Evolutionary conservation across 345 rosid species (phyloP).

Genomic region (Cardiospermum halicacabum): DNA sequence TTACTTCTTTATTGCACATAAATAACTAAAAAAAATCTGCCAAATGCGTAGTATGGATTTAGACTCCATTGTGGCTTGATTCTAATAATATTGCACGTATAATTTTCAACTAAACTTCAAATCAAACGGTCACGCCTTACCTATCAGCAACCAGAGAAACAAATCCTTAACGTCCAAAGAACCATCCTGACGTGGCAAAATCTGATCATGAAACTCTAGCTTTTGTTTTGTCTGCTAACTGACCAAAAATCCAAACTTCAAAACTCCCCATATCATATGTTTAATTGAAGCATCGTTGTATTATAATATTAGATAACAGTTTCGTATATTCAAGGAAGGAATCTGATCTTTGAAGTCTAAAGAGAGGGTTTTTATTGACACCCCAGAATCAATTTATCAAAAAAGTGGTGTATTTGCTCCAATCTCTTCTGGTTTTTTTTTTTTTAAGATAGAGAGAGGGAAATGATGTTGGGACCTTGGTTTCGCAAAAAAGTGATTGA

Average conservation of each 20-base stretch:
- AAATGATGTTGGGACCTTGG: constrained; percentile 39
- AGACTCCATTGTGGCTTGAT: too few relatives aligned
- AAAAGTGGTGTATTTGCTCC: background rate
- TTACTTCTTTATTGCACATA: too few relatives aligned
- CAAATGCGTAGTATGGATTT: too few relatives aligned
- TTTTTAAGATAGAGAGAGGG: background rate
- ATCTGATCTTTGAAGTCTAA: background rate
- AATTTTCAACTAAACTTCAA: background rate
- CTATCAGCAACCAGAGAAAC: background rate
- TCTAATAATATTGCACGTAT: too few relatives aligned
- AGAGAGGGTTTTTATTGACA: background rate
- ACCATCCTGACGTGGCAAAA: background rate
- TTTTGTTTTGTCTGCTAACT: background rate
- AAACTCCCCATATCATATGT: too few relatives aligned
- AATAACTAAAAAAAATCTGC: too few relatives aligned
- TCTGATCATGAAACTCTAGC: background rate
- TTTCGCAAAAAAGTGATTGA: constrained; percentile 49
- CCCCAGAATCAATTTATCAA: background rate
- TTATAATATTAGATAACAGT: background rate
- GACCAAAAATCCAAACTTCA: background rate
- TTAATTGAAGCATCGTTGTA: background rate
- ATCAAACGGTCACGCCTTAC: background rate
- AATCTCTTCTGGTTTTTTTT: background rate
- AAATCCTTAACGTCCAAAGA: background rate
- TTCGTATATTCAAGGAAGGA: constrained; percentile 3